These are phyloP conservation scores for Eucalyptus tenuipes DNA, from an alignment of 345 rosid species.

Conservation along the genomic window DNA sequence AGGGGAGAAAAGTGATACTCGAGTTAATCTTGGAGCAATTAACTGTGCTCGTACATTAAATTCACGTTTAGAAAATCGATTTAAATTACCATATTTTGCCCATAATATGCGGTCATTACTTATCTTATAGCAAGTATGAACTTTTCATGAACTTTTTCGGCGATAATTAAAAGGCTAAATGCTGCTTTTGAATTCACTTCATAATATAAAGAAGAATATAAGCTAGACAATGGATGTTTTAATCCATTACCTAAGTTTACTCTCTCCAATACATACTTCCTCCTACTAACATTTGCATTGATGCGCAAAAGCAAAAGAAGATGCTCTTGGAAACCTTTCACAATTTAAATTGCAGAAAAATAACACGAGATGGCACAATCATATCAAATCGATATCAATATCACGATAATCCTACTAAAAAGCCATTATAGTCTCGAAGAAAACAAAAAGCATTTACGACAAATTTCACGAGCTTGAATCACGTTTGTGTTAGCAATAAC, in stretches of 20 bases:
- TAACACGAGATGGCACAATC: not conserved
- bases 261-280: not conserved
- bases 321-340: not conserved
- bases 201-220: not conserved
- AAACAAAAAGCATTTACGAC: not conserved
- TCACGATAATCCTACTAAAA: not conserved
- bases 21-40: not conserved
- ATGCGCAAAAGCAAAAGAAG: not conserved
- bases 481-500: not conserved
- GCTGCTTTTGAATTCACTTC: not conserved
- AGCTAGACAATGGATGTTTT: not conserved
- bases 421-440: not conserved
- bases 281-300: not conserved
- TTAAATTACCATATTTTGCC: not conserved
- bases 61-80: not conserved
- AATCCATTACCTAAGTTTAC: not conserved
- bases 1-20: not conserved
- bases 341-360: not conserved
- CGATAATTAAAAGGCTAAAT: not conserved
- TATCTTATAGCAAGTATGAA: not conserved
- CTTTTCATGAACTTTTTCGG: not conserved
- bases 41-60: not conserved
- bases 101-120: not conserved
- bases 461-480: not conserved
- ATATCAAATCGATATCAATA: not conserved